phyloP scores from a whole-genome alignment of 2,329 filamentous ascomycete species.

The Colletotrichum aenigma region DNA sequence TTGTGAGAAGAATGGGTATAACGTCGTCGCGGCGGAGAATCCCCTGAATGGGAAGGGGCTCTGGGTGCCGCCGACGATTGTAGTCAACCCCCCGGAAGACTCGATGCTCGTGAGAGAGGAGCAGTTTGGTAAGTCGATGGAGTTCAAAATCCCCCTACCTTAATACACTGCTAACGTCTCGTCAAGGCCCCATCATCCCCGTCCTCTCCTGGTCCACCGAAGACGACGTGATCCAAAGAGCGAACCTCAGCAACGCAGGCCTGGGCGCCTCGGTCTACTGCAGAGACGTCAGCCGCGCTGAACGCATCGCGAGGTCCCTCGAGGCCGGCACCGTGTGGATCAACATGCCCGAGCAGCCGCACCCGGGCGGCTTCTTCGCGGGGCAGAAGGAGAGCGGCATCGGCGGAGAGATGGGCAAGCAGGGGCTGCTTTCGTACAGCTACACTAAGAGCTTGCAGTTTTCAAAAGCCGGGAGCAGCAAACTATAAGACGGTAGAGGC shows the following conservation, averaged over 20 bases:
- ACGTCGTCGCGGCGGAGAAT: conserved; percentile 34
- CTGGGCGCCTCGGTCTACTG: conserved; percentile 65
- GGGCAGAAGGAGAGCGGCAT: conserved; percentile 37
- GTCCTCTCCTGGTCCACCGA: conserved; percentile 66
- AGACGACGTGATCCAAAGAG: conserved; percentile 60
- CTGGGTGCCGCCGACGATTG: conserved; percentile 61
- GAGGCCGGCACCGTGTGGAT: conserved; percentile 66
- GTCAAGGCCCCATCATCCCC: conserved; percentile 63
- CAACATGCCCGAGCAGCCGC: conserved; percentile 44
- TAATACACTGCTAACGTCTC: background rate
- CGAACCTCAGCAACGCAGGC: conserved; percentile 56
- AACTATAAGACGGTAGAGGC: background rate
- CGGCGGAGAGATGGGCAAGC: conserved; percentile 36
- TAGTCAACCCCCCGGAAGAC: conserved; percentile 62
- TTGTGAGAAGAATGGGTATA: conserved; percentile 25
- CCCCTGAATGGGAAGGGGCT: conserved; percentile 47
- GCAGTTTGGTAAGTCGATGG: conserved; percentile 36
- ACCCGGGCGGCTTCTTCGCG: conserved; percentile 32
- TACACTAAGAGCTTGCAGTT: conserved; percentile 35
- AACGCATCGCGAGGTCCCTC: conserved; percentile 55
- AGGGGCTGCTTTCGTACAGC: conserved; percentile 35
- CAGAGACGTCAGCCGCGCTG: conserved; percentile 53
- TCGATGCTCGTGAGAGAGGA: conserved; percentile 61
- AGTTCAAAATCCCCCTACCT: background rate
- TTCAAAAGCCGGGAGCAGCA: conserved; percentile 22